Conservation (phyloP, 1,139 yeast genomes). For the Candida labiduridarum region DNA sequence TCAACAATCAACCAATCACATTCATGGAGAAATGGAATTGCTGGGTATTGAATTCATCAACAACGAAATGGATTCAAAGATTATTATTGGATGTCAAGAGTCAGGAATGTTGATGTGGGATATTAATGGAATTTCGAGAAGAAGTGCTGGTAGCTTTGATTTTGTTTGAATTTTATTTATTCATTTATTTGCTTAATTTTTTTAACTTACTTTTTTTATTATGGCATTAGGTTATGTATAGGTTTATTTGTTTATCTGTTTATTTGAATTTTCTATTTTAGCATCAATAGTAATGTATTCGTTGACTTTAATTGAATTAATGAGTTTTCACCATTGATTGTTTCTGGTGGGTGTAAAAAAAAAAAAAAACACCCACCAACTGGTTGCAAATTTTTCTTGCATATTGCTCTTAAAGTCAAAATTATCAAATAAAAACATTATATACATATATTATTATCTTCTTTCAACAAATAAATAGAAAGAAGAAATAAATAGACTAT, state of each 20-base stretch:
- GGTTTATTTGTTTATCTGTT: too few species aligned
- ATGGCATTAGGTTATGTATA: too few species aligned
- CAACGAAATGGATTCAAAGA: conserved; percentile 22
- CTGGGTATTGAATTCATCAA: conserved; percentile 43
- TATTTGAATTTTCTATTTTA: too few species aligned
- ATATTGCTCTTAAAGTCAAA: background rate
- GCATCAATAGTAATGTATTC: too few species aligned
- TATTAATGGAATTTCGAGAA: conserved; percentile 40
- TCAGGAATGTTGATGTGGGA: conserved; percentile 50
- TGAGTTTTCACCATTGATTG: too few species aligned
- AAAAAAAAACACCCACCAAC: too few species aligned
- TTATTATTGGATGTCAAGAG: conserved; percentile 45
- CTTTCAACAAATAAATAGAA: too few species aligned
- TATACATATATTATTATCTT: background rate
- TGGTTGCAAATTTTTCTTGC: background rate
- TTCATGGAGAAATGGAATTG: conserved; percentile 51
- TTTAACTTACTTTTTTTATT: too few species aligned
- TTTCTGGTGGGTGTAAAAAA: too few species aligned
- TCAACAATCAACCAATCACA: conserved; percentile 36
- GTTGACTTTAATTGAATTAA: too few species aligned
- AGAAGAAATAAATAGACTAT: too few species aligned
- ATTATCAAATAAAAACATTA: background rate
- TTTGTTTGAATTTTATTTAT: conserved; percentile 22
- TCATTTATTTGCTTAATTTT: background rate
- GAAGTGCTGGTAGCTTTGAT: conserved; percentile 42